Evolutionary conservation across 371 early-diverging fungal species (phyloP).

Genomic region (Paraphysoderma sedebokerense): DNA sequence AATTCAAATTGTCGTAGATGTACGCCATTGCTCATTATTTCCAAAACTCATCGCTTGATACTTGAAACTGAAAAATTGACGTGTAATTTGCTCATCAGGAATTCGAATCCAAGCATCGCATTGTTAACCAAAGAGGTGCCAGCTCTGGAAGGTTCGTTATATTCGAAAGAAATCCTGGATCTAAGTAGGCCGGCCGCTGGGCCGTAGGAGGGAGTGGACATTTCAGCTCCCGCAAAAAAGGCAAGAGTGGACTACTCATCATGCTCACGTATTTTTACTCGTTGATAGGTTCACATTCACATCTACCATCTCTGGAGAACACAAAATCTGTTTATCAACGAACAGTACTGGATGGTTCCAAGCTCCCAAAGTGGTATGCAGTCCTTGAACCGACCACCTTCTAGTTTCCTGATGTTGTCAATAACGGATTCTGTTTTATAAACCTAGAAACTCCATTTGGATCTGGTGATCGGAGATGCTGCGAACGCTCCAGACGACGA

Average conservation of each 20-base stretch:
- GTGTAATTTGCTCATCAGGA: neutral
- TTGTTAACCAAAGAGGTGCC: conserved; percentile 53
- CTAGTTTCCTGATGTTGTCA: conserved; percentile 28
- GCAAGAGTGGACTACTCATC: no score
- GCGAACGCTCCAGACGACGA: conserved; percentile 10
- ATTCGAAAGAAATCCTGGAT: no score
- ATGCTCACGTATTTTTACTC: no score
- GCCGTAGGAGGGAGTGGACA: no score
- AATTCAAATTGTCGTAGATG: conserved; percentile 64
- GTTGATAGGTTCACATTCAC: conserved; percentile 58
- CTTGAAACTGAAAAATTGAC: neutral
- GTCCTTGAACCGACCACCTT: conserved; percentile 11
- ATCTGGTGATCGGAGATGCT: conserved; percentile 59
- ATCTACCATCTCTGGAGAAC: conserved; percentile 68
- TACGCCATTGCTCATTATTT: conserved; percentile 5
- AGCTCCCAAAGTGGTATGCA: conserved; percentile 5
- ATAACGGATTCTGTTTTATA: neutral
- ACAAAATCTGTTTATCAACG: conserved; percentile 64
- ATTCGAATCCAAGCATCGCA: conserved; percentile 16
- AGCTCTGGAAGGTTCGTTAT: conserved; percentile 51
- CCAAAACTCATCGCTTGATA: conserved; percentile 1
- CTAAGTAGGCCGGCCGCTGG: no score
- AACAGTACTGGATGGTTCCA: conserved; percentile 23
- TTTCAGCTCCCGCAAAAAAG: no score
- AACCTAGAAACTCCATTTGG: conserved; percentile 35